These are phyloP conservation scores for Oryza meridionalis DNA, from an alignment of 176 grass and related monocot species.

Conservation along the genomic window DNA sequence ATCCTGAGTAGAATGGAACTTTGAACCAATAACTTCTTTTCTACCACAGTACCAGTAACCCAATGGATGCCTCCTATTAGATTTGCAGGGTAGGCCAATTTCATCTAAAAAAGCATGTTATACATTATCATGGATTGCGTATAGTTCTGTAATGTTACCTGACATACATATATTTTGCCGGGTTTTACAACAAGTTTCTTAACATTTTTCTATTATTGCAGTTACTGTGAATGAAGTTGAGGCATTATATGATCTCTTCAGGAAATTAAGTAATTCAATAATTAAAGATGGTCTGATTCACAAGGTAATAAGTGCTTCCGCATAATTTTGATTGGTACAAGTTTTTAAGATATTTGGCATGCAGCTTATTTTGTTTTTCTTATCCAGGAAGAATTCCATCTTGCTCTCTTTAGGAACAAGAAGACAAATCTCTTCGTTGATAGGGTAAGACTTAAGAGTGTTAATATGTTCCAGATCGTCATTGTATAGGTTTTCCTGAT, in stretches of 20 bases:
- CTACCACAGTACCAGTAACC: not conserved
- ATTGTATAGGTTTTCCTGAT: not conserved
- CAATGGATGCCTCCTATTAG: not conserved
- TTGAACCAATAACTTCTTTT: not conserved
- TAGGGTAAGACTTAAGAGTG: conserved; percentile 60
- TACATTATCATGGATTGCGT: not conserved
- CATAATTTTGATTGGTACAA: not conserved
- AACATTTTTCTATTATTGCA: conserved; percentile 31
- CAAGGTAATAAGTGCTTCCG: conserved; percentile 25
- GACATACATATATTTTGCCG: not conserved
- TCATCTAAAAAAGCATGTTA: not conserved
- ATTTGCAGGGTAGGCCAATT: not conserved
- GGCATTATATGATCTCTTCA: conserved; percentile 63
- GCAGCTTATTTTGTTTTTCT: not conserved
- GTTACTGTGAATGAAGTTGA: conserved; percentile 71
- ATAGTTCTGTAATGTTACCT: not conserved
- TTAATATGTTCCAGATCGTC: conserved; percentile 1
- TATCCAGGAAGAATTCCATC: conserved; percentile 65
- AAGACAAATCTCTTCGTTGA: conserved; percentile 74
- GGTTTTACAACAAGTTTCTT: conserved; percentile 9
- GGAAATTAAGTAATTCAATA: conserved; percentile 61
- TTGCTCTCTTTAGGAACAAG: conserved; percentile 62
- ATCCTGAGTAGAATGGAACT: not conserved
- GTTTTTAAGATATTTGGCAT: not conserved
- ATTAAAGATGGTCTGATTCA: conserved; percentile 49